phyloP scores from a whole-genome alignment of 1,284 basidiomycete genomes.

The Ustilago hordei region DNA sequence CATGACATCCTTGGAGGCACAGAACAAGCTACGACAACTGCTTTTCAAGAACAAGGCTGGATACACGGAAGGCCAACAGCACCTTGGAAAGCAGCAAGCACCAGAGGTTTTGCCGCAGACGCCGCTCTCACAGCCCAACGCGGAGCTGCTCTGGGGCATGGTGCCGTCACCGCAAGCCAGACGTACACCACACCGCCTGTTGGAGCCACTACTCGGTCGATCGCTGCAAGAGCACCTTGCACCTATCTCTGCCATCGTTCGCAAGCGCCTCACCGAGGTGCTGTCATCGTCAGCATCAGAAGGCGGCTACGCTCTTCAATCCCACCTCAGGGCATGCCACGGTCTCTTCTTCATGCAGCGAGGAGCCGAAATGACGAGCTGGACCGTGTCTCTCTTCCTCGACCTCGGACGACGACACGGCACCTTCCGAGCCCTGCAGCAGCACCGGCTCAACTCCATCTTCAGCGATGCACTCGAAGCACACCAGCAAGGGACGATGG shows the following conservation, averaged over 20 bases:
- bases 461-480: conserved; percentile 37
- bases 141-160: conserved; percentile 12
- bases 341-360: conserved; percentile 49
- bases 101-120: conserved; percentile 14
- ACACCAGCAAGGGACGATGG: conserved; percentile 4
- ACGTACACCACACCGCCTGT: conserved; percentile 20
- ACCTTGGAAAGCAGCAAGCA: not conserved
- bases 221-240: conserved; percentile 38
- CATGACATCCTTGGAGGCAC: conserved; percentile 3
- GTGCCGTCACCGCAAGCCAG: not conserved
- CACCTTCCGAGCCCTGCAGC: conserved; percentile 18
- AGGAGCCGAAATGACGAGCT: conserved; percentile 45
- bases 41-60: conserved; percentile 15
- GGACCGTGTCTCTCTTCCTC: conserved; percentile 36
- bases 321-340: conserved; percentile 37
- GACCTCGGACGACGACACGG: conserved; percentile 36
- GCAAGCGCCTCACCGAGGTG: conserved; percentile 41
- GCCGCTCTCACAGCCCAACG: conserved; percentile 30
- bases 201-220: conserved; percentile 37
- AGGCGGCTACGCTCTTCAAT: conserved; percentile 38
- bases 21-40: conserved; percentile 15
- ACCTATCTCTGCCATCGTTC: conserved; percentile 41
- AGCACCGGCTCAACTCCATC: conserved; percentile 32
- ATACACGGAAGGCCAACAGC: not conserved
- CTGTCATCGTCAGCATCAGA: conserved; percentile 26